A percentile compares a stretch with the other conserved stretches of the same genome.
These are phyloP conservation scores for Exophiala mesophila DNA, from an alignment of 2,329 filamentous ascomycete genomes.

Conservation along the genomic window DNA sequence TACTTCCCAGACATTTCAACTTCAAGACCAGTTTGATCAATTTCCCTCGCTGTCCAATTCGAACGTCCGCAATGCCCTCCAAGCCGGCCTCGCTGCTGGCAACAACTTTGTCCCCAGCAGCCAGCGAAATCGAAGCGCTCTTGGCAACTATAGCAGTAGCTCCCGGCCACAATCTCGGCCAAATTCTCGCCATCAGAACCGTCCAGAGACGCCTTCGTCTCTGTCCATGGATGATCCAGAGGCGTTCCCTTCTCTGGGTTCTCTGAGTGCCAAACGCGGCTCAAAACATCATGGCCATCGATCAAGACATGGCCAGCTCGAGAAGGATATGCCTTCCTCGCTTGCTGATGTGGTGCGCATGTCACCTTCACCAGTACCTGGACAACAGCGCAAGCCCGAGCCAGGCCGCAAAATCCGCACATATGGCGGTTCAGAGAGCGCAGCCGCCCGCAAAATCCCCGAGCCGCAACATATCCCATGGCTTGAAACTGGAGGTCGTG, in stretches of 20 bases:
- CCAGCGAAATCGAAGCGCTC: slow-evolving; percentile 16
- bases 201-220: slow-evolving; percentile 52
- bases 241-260: slow-evolving; percentile 85
- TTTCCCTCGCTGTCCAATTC: slow-evolving; percentile 66
- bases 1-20: slow-evolving; percentile 63
- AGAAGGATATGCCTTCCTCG: slow-evolving; percentile 68
- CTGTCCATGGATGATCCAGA: slow-evolving; percentile 88
- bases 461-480: slow-evolving; percentile 90
- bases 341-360: slow-evolving; percentile 93
- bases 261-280: slow-evolving; percentile 65
- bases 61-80: slow-evolving; percentile 36
- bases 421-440: slow-evolving; percentile 44
- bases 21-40: slow-evolving; percentile 71
- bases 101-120: slow-evolving; percentile 27
- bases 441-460: slow-evolving; percentile 75
- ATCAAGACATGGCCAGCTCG: slow-evolving; percentile 70
- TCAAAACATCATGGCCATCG: slow-evolving; percentile 95
- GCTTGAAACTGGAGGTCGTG: slow-evolving; percentile 86
- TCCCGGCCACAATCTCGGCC: slow-evolving; percentile 75
- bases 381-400: slow-evolving; percentile 37
- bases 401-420: slow-evolving; percentile 58
- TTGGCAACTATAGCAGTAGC: slow-evolving; percentile 25
- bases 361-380: slow-evolving; percentile 75
- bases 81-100: slow-evolving; percentile 36
- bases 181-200: slow-evolving; percentile 70